Evolutionary conservation across 2,329 filamentous ascomycete genomes (phyloP), one percentile per base, ranked within the genome.

Genomic region (Chaetomium globosum): DNA sequence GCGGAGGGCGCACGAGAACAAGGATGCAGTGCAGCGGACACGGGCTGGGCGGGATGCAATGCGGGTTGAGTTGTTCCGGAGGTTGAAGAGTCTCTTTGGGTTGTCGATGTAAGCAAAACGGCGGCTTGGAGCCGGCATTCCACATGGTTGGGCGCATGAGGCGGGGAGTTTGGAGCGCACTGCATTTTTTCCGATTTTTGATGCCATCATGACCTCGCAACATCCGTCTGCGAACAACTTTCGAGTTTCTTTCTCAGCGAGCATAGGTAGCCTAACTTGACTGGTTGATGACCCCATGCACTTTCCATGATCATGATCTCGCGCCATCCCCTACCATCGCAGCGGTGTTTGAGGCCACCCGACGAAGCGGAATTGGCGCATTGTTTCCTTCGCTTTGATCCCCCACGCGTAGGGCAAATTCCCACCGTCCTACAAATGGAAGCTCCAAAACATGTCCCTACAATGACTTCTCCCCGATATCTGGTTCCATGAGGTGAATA

Each of bases 1-100:
- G 39, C 80, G 90, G 49, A 82, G 89, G 21, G 88, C 89, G 26
- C 82, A 92, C 55, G 90, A 93, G 81, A 93, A 93, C 78, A 84
- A 84, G 69, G 89, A 90, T 69, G 88, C 89, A 2, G 84, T 90
- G 53, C 79, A 85, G 74, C 77, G 89, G 65, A 91, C 89, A 30
- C 80, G 77, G 67, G 82, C 82, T 56, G 87, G 86, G 9, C 80
- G 87, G 19, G 80, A 87, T 72, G 87, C 88, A 9, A 86, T 90
- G 81, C 83, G 82, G 73, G 74, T 73, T 1, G 89, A 92, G 77
- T 71, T 90, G 55, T 78, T 82, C 72, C 82, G 87, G 67, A 80
- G 89, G 63, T 71, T 80, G 49, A 85, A 80, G 76, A 75, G 71
- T 2, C 66, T 74, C 0, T 75, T 84, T 71, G 77, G 80, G 19